Percentiles rank a stretch among this genome's conserved stretches.
Conservation (phyloP, 2,329 filamentous ascomycete genomes). For the Botryotinia globosa region DNA sequence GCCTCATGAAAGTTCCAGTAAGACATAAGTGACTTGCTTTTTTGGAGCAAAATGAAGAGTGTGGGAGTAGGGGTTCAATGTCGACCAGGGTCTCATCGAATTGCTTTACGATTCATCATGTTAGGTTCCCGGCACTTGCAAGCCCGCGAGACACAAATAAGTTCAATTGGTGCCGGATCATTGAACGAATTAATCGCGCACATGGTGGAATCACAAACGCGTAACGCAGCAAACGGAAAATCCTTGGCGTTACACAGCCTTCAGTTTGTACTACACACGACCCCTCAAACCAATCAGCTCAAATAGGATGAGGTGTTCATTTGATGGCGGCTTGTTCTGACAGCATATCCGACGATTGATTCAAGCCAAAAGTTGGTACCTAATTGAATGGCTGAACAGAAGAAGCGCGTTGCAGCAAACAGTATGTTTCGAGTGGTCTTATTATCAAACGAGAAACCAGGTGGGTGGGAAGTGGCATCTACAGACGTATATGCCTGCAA, state of each 20-base stretch:
- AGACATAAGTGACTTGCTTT: not conserved
- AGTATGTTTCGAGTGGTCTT: too few relatives aligned
- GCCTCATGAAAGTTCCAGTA: too few relatives aligned
- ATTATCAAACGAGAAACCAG: not conserved
- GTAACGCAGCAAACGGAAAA: not conserved
- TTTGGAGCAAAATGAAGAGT: not conserved
- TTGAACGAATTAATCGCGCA: not conserved
- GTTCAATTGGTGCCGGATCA: not conserved
- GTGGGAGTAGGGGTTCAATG: not conserved
- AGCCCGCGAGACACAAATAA: not conserved
- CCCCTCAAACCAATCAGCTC: not conserved
- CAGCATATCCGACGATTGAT: not conserved
- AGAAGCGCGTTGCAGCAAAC: not conserved
- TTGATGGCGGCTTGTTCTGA: not conserved
- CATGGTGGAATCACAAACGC: not conserved
- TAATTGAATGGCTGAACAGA: not conserved
- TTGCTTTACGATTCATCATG: not conserved
- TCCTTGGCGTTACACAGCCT: not conserved
- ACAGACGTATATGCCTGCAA: too few relatives aligned
- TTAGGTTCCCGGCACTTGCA: not conserved
- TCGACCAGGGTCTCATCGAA: not conserved
- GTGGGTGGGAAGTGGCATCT: not conserved
- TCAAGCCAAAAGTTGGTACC: not conserved
- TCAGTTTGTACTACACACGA: not conserved
- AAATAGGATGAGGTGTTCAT: not conserved